Evolutionary conservation across 768 basidiomycete genomes (phyloP).

Genomic region (Leccinum longicurvipes): DNA sequence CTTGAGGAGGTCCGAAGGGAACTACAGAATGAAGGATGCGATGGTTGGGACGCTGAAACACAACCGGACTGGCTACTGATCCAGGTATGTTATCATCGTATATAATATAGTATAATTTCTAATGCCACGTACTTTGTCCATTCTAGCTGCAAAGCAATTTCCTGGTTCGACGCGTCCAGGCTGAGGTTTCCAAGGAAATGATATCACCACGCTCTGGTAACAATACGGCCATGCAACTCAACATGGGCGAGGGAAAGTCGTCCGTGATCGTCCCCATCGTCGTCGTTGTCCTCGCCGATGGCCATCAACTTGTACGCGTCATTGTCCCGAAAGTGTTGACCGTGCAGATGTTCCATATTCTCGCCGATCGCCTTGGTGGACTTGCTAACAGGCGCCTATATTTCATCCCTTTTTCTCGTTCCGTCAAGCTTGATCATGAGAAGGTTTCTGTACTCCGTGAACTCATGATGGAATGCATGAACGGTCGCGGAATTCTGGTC

Average conservation of each 20-base stretch:
- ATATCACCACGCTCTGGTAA: slow-evolving; percentile 31
- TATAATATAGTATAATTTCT: background rate
- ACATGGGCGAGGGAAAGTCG: slow-evolving; percentile 57
- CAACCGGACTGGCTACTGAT: slow-evolving; percentile 43
- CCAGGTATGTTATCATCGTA: slow-evolving; percentile 28
- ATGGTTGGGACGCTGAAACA: slow-evolving; percentile 14
- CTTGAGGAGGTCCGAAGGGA: slow-evolving; percentile 30
- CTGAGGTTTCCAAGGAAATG: slow-evolving; percentile 42
- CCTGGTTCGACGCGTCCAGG: slow-evolving; percentile 39
- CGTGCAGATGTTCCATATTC: slow-evolving; percentile 44
- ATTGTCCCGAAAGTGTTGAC: slow-evolving; percentile 44
- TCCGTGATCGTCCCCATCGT: slow-evolving; percentile 46
- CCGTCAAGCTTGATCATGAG: background rate
- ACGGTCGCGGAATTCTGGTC: slow-evolving; percentile 39
- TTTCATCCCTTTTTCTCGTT: slow-evolving; percentile 45
- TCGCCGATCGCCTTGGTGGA: slow-evolving; percentile 39
- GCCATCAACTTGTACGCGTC: slow-evolving; percentile 41
- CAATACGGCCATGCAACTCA: slow-evolving; percentile 46
- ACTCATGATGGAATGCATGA: slow-evolving; percentile 29
- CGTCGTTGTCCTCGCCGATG: slow-evolving; percentile 39
- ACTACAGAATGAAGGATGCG: slow-evolving; percentile 16
- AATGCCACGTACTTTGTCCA: background rate
- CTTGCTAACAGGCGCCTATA: slow-evolving; percentile 44
- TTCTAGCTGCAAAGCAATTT: slow-evolving; percentile 43
- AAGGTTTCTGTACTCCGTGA: background rate